Conservation (phyloP, 768 basidiomycete genomes). For the Coprinopsis sp. region DNA sequence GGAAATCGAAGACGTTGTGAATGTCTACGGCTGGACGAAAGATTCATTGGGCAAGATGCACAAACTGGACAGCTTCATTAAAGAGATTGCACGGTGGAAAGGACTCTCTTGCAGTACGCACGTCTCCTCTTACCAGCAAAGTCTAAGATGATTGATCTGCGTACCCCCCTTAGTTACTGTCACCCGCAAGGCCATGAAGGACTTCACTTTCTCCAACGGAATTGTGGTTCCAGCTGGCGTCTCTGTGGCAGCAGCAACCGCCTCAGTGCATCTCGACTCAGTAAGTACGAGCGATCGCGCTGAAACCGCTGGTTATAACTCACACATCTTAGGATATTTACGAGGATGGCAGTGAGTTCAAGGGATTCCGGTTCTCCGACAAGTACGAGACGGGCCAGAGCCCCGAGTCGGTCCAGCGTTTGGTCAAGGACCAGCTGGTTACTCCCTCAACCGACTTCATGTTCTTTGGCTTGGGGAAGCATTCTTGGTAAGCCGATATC, state of each 20-base stretch:
- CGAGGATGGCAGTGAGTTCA: background rate
- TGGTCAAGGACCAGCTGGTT: background rate
- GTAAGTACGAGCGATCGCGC: too few species aligned
- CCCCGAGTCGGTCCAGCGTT: background rate
- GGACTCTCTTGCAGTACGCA: conserved; percentile 19
- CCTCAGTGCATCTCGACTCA: background rate
- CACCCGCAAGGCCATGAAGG: conserved; percentile 29
- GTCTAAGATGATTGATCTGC: background rate
- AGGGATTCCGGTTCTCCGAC: background rate
- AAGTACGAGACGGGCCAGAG: background rate
- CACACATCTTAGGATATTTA: too few species aligned
- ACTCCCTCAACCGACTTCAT: conserved; percentile 22
- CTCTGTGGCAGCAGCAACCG: background rate
- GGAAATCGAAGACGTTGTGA: conserved; percentile 31
- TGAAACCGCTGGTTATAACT: too few species aligned
- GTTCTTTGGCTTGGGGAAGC: conserved; percentile 34
- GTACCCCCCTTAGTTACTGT: conserved; percentile 17
- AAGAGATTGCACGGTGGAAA: conserved; percentile 36
- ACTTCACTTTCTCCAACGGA: conserved; percentile 44
- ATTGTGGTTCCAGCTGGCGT: conserved; percentile 28
- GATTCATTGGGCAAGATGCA: conserved; percentile 32
- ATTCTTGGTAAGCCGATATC: conserved; percentile 21
- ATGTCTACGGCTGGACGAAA: conserved; percentile 30
- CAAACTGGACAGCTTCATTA: conserved; percentile 48
- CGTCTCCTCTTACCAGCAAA: conserved; percentile 10